A percentile compares a stretch with the other conserved stretches of the same genome.
These are phyloP conservation scores for Heimioporus sp. DNA, from an alignment of 768 basidiomycete genomes.

Conservation along the genomic window DNA sequence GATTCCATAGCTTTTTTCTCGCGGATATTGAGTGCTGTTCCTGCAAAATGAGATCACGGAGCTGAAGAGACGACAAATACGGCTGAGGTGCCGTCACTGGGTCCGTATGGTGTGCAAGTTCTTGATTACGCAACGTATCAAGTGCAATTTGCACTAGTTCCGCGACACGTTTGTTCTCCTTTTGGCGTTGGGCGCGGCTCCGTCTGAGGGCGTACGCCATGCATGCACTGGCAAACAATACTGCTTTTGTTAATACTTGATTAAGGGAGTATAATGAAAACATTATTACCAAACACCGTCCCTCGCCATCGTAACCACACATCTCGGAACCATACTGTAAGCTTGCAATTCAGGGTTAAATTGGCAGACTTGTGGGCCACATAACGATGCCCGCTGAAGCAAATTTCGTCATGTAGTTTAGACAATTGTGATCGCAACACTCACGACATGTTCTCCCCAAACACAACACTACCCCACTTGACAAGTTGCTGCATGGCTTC, in stretches of 20 bases:
- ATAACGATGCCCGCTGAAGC: constrained; percentile 64
- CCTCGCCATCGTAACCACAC: constrained; percentile 67
- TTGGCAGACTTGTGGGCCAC: constrained; percentile 70
- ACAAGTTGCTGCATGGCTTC: constrained; percentile 77
- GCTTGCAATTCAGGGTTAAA: constrained; percentile 62
- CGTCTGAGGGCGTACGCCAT: constrained; percentile 21
- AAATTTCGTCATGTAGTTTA: constrained; percentile 14
- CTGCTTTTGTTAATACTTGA: constrained; percentile 20
- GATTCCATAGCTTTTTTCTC: constrained; percentile 72
- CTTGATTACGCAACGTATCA: constrained; percentile 79
- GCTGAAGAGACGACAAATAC: constrained; percentile 81
- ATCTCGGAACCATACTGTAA: constrained; percentile 64
- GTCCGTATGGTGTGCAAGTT: constrained; percentile 78
- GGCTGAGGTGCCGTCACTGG: constrained; percentile 71
- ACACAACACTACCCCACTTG: constrained; percentile 69
- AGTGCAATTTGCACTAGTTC: constrained; percentile 78
- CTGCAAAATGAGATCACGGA: constrained; percentile 83
- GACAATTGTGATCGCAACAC: constrained; percentile 33
- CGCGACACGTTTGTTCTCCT: constrained; percentile 64
- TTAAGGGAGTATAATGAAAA: constrained; percentile 2
- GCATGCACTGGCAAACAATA: constrained; percentile 25
- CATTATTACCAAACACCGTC: constrained; percentile 56
- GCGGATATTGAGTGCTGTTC: constrained; percentile 72
- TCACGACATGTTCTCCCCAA: constrained; percentile 63
- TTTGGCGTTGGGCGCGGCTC: constrained; percentile 45